Base-by-base conservation (phyloP, 345 rosid genomes). In the Isatis tinctoria region DNA sequence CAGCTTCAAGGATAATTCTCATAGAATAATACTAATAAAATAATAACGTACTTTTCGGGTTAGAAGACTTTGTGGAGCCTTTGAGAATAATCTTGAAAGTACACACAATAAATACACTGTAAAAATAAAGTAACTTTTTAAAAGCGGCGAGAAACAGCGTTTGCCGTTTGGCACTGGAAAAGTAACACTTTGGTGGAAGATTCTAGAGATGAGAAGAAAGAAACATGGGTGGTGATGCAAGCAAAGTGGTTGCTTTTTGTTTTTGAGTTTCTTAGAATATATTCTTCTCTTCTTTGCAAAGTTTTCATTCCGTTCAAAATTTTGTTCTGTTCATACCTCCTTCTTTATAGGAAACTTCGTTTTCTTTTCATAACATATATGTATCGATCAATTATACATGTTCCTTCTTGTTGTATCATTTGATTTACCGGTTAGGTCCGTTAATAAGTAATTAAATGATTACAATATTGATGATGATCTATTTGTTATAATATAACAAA, bases 51-150 rank as follows among this genome's bases (percentile, higher is more conserved):
- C 32, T 30, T 6, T 12, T 45, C 10, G 2, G 39, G 26, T 10
- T n/a, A 32, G 10, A 52, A 39, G 14, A 45, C 2, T 16, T 24
- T 51, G 11, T 49, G 43, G 53, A 61, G 61, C 16, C 4, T 37
- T 49, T 13, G 52, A 40, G 43, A 62, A 39, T 27, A 69, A 57
- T 57, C 65, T 45, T 70, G 45, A 58, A 57, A 68, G 33, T 67
- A 67, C 1, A 35, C 22, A 43, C 14, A 22, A 1, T 6, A 11
- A 22, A 1, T 6, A 11, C 12, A 44, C 43, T 70, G 36, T 35
- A 16, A 11, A 22, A n/a, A n/a, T n/a, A n/a, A 66, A 10, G 32
- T 16, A 17, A 53, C 59, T 26, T 53, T 2, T 12, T 0, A 35
- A 58, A 22, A 4, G 20, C 0, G 18, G 18, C 8, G 37, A n/a